phyloP scores from a whole-genome alignment of 78 protist species.

The Dictyostelium brefeldianum region DNA sequence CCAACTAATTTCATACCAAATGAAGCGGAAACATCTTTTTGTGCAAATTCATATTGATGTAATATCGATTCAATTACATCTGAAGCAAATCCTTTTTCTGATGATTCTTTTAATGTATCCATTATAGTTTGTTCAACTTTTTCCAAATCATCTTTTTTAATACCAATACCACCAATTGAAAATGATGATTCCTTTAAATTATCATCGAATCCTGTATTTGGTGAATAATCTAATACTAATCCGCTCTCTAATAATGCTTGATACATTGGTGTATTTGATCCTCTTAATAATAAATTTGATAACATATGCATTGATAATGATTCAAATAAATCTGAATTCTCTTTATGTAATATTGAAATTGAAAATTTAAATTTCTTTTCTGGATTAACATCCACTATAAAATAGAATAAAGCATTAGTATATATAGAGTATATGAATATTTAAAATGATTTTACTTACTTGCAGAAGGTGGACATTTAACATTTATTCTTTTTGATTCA shows the following conservation, averaged over 20 bases:
- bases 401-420: neutral
- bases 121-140: conserved; percentile 44
- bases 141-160: conserved; percentile 60
- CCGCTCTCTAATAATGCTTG: conserved; percentile 63
- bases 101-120: conserved; percentile 26
- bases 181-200: conserved; percentile 22
- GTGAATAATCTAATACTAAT: conserved; percentile 65
- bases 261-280: conserved; percentile 75
- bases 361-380: conserved; percentile 44
- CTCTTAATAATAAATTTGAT: conserved; percentile 33
- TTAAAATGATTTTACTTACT: conserved; percentile 22
- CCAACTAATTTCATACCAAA: conserved; percentile 65
- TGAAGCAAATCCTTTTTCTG: conserved; percentile 32
- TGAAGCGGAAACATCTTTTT: conserved; percentile 64
- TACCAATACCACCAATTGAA: conserved; percentile 64
- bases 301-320: conserved; percentile 32
- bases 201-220: conserved; percentile 71
- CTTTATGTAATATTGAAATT: conserved; percentile 36
- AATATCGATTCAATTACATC: conserved; percentile 59
- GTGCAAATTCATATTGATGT: conserved; percentile 81
- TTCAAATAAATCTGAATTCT: conserved; percentile 36
- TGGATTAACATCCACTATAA: conserved; percentile 54
- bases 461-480: conserved; percentile 78
- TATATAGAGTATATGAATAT: neutral
- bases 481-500: conserved; percentile 9